Evolutionary conservation across 2,329 filamentous ascomycete species (phyloP).

Genomic region (Fusarium annulatum): DNA sequence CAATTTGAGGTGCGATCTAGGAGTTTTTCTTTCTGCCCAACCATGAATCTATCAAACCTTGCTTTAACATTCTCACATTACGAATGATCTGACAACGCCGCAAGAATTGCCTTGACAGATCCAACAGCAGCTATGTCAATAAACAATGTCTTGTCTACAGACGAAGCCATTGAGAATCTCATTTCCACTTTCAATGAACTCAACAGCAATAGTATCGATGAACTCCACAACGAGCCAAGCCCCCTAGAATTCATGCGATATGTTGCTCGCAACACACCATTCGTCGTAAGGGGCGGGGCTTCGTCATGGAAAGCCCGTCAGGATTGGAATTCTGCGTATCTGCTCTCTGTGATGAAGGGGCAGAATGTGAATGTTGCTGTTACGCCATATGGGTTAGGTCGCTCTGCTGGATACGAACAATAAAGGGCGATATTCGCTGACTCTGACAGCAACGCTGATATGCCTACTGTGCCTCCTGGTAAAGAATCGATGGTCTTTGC

Average conservation of each 20-base stretch:
- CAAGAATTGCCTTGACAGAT: background rate
- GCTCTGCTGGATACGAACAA: background rate
- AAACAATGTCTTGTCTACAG: background rate
- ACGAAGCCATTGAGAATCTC: slow-evolving; percentile 56
- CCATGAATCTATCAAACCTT: background rate
- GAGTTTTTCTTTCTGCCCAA: background rate
- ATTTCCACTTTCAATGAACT: slow-evolving; percentile 79
- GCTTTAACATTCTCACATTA: background rate
- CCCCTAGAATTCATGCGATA: slow-evolving; percentile 84
- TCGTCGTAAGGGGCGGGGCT: slow-evolving; percentile 75
- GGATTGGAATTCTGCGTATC: slow-evolving; percentile 71
- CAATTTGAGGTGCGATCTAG: background rate
- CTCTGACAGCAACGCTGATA: slow-evolving; percentile 51
- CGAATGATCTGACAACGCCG: background rate
- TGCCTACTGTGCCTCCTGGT: slow-evolving; percentile 46
- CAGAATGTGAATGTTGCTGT: slow-evolving; percentile 78
- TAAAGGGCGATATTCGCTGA: background rate
- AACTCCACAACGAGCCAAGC: slow-evolving; percentile 72
- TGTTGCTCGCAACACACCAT: slow-evolving; percentile 79
- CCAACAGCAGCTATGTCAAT: background rate
- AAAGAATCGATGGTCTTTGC: slow-evolving; percentile 64
- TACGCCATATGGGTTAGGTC: slow-evolving; percentile 75
- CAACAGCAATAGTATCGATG: slow-evolving; percentile 70
- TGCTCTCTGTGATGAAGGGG: slow-evolving; percentile 65
- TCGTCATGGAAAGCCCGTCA: slow-evolving; percentile 70